Conservation (phyloP, 345 rosid genomes). For the Corchorus capsularis region DNA sequence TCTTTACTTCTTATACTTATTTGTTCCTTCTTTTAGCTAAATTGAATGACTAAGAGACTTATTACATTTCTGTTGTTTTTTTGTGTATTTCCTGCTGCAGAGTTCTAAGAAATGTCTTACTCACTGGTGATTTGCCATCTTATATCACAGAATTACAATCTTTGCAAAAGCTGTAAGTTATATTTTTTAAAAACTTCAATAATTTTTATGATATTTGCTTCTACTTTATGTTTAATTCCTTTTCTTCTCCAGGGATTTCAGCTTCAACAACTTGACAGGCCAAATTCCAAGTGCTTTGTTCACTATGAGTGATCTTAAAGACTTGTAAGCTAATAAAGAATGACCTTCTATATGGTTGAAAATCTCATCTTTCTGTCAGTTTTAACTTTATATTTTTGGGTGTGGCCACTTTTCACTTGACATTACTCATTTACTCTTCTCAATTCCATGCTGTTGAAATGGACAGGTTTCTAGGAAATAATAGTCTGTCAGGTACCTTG, state of each 20-base stretch:
- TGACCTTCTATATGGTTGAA: not conserved
- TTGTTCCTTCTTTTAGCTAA: not conserved
- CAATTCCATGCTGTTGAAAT: not conserved
- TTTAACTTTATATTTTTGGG: not conserved
- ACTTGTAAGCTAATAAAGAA: not conserved
- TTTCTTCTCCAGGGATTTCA: slow-evolving; percentile 34
- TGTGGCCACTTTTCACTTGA: slow-evolving; percentile 1
- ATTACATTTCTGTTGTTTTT: not conserved
- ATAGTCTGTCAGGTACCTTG: slow-evolving; percentile 3
- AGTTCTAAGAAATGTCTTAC: slow-evolving; percentile 17
- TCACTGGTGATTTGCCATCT: slow-evolving; percentile 30
- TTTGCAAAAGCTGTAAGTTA: slow-evolving; percentile 32
- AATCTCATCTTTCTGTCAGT: not conserved
- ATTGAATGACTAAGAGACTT: not conserved
- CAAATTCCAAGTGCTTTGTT: slow-evolving; percentile 10
- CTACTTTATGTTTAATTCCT: too few species aligned
- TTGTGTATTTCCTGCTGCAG: not conserved
- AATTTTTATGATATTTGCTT: not conserved
- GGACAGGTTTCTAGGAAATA: slow-evolving; percentile 20
- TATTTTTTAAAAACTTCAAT: not conserved
- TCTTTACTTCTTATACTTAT: not conserved
- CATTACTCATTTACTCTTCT: not conserved
- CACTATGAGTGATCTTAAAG: not conserved
- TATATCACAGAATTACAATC: slow-evolving; percentile 26
- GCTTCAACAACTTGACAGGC: slow-evolving; percentile 33